Conservation (phyloP, 2,329 filamentous ascomycete species). For the Pyrenophora tritici-repentis region DNA sequence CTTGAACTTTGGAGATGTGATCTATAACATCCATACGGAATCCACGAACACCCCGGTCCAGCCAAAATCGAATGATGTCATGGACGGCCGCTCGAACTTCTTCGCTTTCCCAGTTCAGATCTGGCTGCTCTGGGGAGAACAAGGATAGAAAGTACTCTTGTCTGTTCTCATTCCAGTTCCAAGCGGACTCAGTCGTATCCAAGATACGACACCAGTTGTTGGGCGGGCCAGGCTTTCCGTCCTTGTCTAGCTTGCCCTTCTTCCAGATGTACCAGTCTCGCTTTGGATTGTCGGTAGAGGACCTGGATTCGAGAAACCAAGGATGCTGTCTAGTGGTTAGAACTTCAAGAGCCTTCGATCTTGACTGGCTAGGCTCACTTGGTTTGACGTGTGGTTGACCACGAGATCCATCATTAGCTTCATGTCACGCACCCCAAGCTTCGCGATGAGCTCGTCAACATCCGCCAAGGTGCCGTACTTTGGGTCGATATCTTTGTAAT, state of each 20-base stretch:
- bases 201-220: constrained; percentile 73
- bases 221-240: constrained; percentile 69
- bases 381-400: constrained; percentile 48
- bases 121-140: constrained; percentile 76
- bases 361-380: no score
- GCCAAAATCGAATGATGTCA: constrained; percentile 77
- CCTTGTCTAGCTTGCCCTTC: constrained; percentile 49
- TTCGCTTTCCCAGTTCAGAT: constrained; percentile 80
- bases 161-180: constrained; percentile 73
- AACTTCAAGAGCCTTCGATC: no score
- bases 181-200: constrained; percentile 60
- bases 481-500: constrained; percentile 48
- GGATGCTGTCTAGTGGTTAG: constrained; percentile 44
- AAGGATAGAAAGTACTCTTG: constrained; percentile 78
- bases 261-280: constrained; percentile 63
- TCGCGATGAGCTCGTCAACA: constrained; percentile 46
- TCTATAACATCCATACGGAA: constrained; percentile 52
- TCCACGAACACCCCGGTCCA: constrained; percentile 66
- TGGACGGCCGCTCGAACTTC: constrained; percentile 71
- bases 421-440: constrained; percentile 44
- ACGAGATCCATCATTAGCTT: constrained; percentile 50
- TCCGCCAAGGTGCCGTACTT: constrained; percentile 48
- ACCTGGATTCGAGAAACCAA: constrained; percentile 63
- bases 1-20: constrained; percentile 43
- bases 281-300: constrained; percentile 53